Evolutionary conservation across 2,329 filamentous ascomycete species (phyloP), one percentile per base, ranked within the genome.

Genomic region (Fusarium sp.): DNA sequence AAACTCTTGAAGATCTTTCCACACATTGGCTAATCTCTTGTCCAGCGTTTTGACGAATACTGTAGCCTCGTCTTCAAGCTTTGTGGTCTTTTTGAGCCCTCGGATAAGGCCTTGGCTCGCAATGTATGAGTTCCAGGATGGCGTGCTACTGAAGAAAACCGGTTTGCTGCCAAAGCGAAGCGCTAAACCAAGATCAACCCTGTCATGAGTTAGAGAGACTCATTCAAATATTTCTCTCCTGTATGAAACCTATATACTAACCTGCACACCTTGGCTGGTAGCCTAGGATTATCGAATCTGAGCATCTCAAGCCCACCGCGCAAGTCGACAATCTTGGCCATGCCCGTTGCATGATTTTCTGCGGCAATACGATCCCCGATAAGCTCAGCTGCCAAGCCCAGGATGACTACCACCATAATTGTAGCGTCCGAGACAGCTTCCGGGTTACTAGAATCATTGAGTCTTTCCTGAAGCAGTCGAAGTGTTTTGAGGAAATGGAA

Each of bases 231-330:
- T 28, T n/a, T 47, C 7, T 3, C 0, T 31, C 5, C 11, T 11
- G 5, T 16, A 10, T 43, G 13, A 27, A 15, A 23, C n/a, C n/a
- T n/a, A 13, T 28, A 36, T 39, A 41, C 48, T 56, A 6, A 70
- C 71, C 72, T 70, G 64, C 71, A 74, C 0, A 73, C 70, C 9
- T 74, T 74, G 28, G 69, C 64, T 0, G 69, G 71, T 1, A 74
- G 13, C 10, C 70, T 62, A 7, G 65, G 50, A 7, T 70, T 73
- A 30, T 69, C 67, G 12, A 64, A 71, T 7, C 53, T 58, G 2
- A 74, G 34, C 50, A 63, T 65, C 18, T 53, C 60, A 2, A 74
- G 55, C 0, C 71, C 71, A 7, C 69, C 72, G 36, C 72, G 54
- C 7, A 74, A 13, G 15, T 54, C 48, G 1, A 74, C 69, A 44